Evolutionary conservation across 768 basidiomycete genomes (phyloP).

Genomic region (Auriscalpium vulgare): DNA sequence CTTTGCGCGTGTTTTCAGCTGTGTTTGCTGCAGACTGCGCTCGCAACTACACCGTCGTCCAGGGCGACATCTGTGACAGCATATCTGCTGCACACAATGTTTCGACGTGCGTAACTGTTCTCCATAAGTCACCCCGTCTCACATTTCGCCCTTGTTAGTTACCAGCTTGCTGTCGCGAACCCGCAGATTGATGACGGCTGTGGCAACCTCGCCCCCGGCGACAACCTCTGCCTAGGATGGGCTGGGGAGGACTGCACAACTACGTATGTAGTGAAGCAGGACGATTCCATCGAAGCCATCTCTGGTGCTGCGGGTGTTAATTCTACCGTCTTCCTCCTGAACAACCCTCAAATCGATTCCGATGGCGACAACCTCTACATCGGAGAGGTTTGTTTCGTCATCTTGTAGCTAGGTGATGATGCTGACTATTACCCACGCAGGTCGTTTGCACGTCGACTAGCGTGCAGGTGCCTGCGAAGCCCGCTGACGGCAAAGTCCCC

Average conservation of each 20-base stretch:
- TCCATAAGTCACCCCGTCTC: constrained; percentile 2
- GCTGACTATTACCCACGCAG: constrained; percentile 20
- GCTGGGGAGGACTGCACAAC: constrained; percentile 51
- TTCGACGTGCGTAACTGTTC: constrained; percentile 42
- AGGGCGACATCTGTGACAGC: constrained; percentile 56
- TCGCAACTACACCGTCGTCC: constrained; percentile 50
- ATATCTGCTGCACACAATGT: constrained; percentile 57
- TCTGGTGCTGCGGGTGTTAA: constrained; percentile 35
- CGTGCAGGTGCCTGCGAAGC: constrained; percentile 36
- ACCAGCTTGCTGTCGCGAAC: constrained; percentile 68
- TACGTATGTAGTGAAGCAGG: constrained; percentile 48
- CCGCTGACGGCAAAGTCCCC: constrained; percentile 22
- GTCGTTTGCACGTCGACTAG: constrained; percentile 44
- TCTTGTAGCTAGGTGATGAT: not conserved
- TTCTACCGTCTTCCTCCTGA: constrained; percentile 44
- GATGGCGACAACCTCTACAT: constrained; percentile 62
- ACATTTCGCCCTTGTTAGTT: constrained; percentile 31
- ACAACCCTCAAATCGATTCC: constrained; percentile 67
- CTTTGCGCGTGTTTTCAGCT: not conserved
- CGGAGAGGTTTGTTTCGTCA: constrained; percentile 48
- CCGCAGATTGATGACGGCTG: constrained; percentile 45
- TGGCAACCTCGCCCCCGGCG: constrained; percentile 46
- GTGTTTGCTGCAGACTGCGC: constrained; percentile 37
- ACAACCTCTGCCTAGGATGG: constrained; percentile 54
- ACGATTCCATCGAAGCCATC: constrained; percentile 55